Evolutionary conservation across 768 basidiomycete species (phyloP), one percentile per base, ranked within the genome.

Genomic region (Gautieria morchelliformis): DNA sequence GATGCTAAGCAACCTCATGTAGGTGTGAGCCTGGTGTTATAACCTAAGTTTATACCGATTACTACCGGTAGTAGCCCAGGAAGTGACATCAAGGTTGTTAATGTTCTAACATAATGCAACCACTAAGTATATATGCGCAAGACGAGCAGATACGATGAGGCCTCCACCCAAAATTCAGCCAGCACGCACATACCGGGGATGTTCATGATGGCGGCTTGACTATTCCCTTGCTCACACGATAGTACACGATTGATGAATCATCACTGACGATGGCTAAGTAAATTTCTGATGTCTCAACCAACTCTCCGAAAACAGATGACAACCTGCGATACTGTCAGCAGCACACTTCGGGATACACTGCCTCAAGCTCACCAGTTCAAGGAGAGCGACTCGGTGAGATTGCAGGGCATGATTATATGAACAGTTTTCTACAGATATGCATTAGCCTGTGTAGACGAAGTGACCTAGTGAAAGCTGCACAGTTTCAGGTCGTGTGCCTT

Each of bases 231-330:
- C 83, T 85, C 59, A 91, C 75, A 64, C 87, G 88, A 70, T 91
- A 91, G 68, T 91, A 91, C 52, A 91, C 89, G 47, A 86, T 84
- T 9, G 89, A 89, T 11, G 89, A 83, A 63, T 91, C 89, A 52
- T 86, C 81, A 0, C 84, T 78, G 45, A 82, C 83, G 56, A 90
- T 84, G 12, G 84, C 89, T 32, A 91, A 67, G 63, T 80, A 85
- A 48, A 90, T 68, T 53, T 79, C 74, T 40, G 73, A 67, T 12
- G 76, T 75, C 46, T 71, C 69, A 7, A 68, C 69, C 12, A 88
- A 70, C 12, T 71, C 72, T 7, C 67, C 63, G 66, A 89, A 89
- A 2, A 83, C 81, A 22, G 74, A 69, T 54, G 73, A 72, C 6
- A 87, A 69, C 82, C 85, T 87, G 47, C 17, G 39, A 30, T 12